Conservation (phyloP, 2,329 filamentous ascomycete genomes). For the Claviceps sp. region DNA sequence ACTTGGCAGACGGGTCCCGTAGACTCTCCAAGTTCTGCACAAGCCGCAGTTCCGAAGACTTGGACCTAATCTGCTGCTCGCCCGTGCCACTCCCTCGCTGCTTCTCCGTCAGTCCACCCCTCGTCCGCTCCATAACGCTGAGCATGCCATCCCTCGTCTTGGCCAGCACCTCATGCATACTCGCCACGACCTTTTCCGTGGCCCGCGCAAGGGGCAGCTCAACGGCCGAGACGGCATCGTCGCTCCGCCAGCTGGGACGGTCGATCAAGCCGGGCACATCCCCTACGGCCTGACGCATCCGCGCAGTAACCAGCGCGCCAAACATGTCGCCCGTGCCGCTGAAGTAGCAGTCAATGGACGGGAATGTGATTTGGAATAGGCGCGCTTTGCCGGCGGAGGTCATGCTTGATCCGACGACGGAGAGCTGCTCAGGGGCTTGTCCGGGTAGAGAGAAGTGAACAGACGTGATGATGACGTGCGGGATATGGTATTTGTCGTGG, state of each 20-base stretch:
- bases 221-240: conserved; percentile 52
- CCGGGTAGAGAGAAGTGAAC: conserved; percentile 52
- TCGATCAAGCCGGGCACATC: conserved; percentile 31
- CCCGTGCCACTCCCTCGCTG: conserved; percentile 38
- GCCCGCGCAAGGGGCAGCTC: conserved; percentile 75
- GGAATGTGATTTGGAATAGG: conserved; percentile 80
- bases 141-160: conserved; percentile 54
- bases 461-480: conserved; percentile 88
- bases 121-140: conserved; percentile 30
- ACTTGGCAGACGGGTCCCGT: conserved; percentile 49
- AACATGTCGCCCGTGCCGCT: conserved; percentile 98
- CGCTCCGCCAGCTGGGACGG: conserved; percentile 59
- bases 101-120: conserved; percentile 27
- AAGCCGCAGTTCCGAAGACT: conserved; percentile 79
- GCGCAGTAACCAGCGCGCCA: conserved; percentile 75
- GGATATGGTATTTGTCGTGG: conserved; percentile 62
- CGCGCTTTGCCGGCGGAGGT: conserved; percentile 51
- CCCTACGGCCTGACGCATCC: conserved; percentile 70
- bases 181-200: conserved; percentile 74
- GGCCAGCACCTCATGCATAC: conserved; percentile 76
- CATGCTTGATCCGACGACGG: conserved; percentile 66
- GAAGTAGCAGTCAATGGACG: conserved; percentile 84
- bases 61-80: conserved; percentile 56
- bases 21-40: conserved; percentile 62
- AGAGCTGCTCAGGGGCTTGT: conserved; percentile 40